These are phyloP conservation scores for Ogataea methanolica DNA, from an alignment of 805 yeast species.

Conservation along the genomic window DNA sequence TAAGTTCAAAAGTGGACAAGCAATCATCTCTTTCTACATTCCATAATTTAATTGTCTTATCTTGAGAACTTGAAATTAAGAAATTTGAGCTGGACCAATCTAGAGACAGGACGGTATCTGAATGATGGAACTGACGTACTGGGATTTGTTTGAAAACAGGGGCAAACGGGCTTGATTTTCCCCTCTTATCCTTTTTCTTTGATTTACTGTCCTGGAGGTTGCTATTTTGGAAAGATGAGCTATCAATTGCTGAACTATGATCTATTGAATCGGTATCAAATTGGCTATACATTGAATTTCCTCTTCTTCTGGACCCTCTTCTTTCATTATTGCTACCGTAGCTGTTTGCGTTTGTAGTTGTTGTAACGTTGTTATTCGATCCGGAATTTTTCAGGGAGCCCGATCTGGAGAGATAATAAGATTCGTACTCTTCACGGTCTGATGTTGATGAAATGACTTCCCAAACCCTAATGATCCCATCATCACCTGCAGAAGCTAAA, in stretches of 20 bases:
- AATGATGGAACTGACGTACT: slow-evolving; percentile 52
- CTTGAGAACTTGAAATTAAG: slow-evolving; percentile 77
- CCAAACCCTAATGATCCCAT: slow-evolving; percentile 67
- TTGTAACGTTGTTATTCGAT: too few relatives aligned
- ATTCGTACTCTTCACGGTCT: slow-evolving; percentile 40
- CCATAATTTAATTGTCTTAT: slow-evolving; percentile 79
- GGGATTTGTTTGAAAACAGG: slow-evolving; percentile 78
- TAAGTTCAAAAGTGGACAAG: slow-evolving; percentile 60
- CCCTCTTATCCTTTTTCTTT: slow-evolving; percentile 10
- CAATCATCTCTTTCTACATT: slow-evolving; percentile 65
- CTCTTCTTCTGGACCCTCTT: too few relatives aligned
- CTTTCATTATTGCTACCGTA: too few relatives aligned
- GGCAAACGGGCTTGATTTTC: slow-evolving; percentile 42
- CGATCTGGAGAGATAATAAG: too few relatives aligned
- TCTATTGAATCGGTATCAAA: too few relatives aligned
- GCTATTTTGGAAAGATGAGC: background rate
- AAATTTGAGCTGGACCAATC: slow-evolving; percentile 90
- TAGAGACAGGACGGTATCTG: slow-evolving; percentile 63
- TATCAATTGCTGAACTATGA: background rate
- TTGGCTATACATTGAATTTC: too few relatives aligned
- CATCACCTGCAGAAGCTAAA: slow-evolving; percentile 81
- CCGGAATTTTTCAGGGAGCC: too few relatives aligned
- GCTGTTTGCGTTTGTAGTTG: too few relatives aligned
- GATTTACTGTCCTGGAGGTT: background rate
- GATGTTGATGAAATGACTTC: slow-evolving; percentile 70